Conservation (phyloP, 257 asterid genomes). For the Petunia axillaris region DNA sequence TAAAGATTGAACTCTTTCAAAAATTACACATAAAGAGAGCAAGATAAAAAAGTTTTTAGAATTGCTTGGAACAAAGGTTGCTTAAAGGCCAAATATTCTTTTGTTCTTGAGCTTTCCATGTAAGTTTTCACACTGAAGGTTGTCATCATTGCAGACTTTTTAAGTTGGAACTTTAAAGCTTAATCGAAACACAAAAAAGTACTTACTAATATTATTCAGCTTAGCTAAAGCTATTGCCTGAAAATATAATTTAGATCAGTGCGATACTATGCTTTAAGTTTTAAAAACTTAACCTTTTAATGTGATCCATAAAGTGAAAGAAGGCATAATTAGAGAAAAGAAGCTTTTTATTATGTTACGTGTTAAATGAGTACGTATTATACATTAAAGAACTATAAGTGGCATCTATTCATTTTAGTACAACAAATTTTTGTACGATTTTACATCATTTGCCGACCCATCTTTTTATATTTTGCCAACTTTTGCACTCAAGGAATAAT, state of each 20-base stretch:
- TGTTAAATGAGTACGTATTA: not conserved
- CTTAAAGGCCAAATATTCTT: slow-evolving; percentile 86
- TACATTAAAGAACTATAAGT: not conserved
- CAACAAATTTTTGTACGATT: not conserved
- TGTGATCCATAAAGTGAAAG: not conserved
- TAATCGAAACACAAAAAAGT: slow-evolving; percentile 26
- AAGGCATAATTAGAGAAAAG: not conserved
- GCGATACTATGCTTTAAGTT: no score
- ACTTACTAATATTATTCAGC: slow-evolving; percentile 17
- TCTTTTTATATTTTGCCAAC: not conserved
- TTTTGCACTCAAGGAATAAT: slow-evolving; percentile 22
- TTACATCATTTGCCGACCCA: slow-evolving; percentile 5
- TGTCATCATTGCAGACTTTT: not conserved
- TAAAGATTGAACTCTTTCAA: slow-evolving; percentile 17
- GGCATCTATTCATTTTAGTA: not conserved
- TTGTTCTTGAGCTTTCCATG: slow-evolving; percentile 33
- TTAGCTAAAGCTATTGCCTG: slow-evolving; percentile 8
- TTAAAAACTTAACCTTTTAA: not conserved
- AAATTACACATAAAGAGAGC: slow-evolving; percentile 21
- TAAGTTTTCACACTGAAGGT: slow-evolving; percentile 38
- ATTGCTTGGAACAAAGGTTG: slow-evolving; percentile 95
- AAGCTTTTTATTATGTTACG: not conserved
- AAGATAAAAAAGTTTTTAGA: slow-evolving; percentile 45
- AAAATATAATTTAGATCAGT: not conserved
- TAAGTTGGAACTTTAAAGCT: slow-evolving; percentile 20